A percentile compares a stretch with the other conserved stretches of the same genome.
Conservation (phyloP, 345 rosid species). For the Microthlaspi erraticum region DNA sequence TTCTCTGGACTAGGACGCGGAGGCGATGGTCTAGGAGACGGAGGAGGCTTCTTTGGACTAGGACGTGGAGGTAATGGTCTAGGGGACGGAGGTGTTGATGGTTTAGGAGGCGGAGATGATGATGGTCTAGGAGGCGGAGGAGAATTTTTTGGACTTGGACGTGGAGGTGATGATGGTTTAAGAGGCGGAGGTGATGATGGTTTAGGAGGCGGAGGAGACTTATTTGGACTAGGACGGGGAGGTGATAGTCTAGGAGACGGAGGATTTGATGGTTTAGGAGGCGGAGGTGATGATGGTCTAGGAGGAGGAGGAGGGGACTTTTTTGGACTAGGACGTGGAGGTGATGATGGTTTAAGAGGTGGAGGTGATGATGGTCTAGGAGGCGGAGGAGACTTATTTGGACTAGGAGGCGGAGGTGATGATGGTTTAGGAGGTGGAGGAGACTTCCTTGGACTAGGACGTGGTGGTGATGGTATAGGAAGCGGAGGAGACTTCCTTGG, state of each 20-base stretch:
- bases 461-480: slow-evolving; percentile 5
- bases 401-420: slow-evolving; percentile 15
- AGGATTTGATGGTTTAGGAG: too few relatives aligned
- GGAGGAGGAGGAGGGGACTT: background rate
- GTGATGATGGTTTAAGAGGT: slow-evolving; percentile 5
- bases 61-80: slow-evolving; percentile 36
- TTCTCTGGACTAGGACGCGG: slow-evolving; percentile 12
- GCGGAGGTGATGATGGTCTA: background rate
- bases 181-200: background rate
- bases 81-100: slow-evolving; percentile 4
- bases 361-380: slow-evolving; percentile 3
- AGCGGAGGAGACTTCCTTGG: background rate
- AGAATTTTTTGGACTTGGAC: too few relatives aligned
- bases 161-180: background rate
- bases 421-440: slow-evolving; percentile 31
- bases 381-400: background rate
- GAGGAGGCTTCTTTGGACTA: background rate
- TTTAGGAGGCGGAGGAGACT: background rate
- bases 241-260: slow-evolving; percentile 1
- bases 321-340: background rate
- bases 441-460: slow-evolving; percentile 15
- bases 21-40: slow-evolving; percentile 17
- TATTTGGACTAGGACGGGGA: background rate
- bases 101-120: too few relatives aligned
- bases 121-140: too few relatives aligned